Percentiles rank a stretch among this genome's conserved stretches.
Conservation (phyloP, 2,329 filamentous ascomycete species). For the Diaporthe vexans region DNA sequence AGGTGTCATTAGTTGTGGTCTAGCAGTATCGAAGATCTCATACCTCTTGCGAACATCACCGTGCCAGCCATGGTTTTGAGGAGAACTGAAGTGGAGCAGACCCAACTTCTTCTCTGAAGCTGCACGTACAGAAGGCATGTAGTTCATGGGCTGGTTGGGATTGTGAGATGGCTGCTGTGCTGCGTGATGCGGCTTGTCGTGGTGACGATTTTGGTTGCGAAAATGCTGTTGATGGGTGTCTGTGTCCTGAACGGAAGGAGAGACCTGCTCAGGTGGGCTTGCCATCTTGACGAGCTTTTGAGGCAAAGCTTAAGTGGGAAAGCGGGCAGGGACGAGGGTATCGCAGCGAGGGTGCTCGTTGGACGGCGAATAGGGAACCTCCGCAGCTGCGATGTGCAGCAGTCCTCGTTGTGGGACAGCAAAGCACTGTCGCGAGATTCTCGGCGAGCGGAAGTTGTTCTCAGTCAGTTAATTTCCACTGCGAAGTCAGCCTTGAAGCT, state of each 20-base stretch:
- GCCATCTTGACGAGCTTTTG: conserved; percentile 21
- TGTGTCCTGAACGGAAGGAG: conserved; percentile 15
- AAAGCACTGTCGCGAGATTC: background rate
- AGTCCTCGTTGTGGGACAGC: conserved; percentile 9
- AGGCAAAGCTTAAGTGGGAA: conserved; percentile 9
- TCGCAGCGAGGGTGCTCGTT: background rate
- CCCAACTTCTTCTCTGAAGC: conserved; percentile 55
- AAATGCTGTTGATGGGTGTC: conserved; percentile 10
- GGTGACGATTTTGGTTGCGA: conserved; percentile 14
- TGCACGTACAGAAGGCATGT: conserved; percentile 45
- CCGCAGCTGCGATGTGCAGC: conserved; percentile 12
- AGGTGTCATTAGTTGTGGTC: background rate
- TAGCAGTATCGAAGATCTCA: conserved; percentile 30
- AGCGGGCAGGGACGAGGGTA: conserved; percentile 1
- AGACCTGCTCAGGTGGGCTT: conserved; percentile 6
- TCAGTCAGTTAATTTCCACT: background rate
- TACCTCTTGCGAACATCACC: conserved; percentile 62
- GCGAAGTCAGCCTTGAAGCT: conserved; percentile 19
- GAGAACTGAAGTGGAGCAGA: conserved; percentile 57
- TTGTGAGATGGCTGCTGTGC: conserved; percentile 13
- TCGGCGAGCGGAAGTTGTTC: background rate
- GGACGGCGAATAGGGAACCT: background rate
- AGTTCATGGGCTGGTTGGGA: conserved; percentile 38
- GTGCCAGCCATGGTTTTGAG: conserved; percentile 57
- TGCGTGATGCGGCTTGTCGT: conserved; percentile 13